Evolutionary conservation across 2,329 filamentous ascomycete genomes (phyloP), one percentile per base, ranked within the genome.

Genomic region (Trichophyton mentagrophytes): DNA sequence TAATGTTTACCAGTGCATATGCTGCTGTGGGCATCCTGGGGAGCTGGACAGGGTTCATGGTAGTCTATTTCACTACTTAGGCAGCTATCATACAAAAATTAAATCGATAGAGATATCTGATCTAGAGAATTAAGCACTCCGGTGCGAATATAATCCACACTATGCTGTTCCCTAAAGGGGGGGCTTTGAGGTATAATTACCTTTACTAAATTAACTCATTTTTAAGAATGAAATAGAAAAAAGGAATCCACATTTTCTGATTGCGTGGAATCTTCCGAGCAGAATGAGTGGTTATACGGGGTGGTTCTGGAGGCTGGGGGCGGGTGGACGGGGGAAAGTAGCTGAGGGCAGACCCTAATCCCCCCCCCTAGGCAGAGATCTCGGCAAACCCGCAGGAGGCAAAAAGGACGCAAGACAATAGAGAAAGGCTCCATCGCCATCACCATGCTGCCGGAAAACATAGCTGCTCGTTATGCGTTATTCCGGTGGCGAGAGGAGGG

Each of bases 1-100:
- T 97, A 67, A 97, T 99, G 92, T 93, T 97, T 71, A 96, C 86
- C 66, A 97, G 92, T 77, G 88, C 89, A 11, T 99, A 97, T 73
- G 89, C 88, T 38, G 93, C 93, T 3, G 79, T 97, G 61, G 93
- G 93, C n/a, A 91, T 97, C 0, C 85, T 96, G 17, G 90, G 90
- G 2, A 97, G 93, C 75, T 97, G 92, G 92, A 69, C 96, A 46
- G 91, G 93, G 8, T 96, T 96, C 72, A 84, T 91, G 77, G 88
- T 95, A 36, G 90, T 97, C 58, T 97, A 92, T 75, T 91, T 96
- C 68, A 80, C 77, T n/a, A 72, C 62, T n/a, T 59, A 59, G 44
- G 46, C 11, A 15, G 46, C 22, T 9, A 27, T 13, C 7, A 25
- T 51, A 11, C 3, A 13, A 6, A n/a, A 15, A 22, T 6, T 7